These are phyloP conservation scores for Diaporthe sp. DNA, from an alignment of 2,329 filamentous ascomycete species.

Conservation along the genomic window DNA sequence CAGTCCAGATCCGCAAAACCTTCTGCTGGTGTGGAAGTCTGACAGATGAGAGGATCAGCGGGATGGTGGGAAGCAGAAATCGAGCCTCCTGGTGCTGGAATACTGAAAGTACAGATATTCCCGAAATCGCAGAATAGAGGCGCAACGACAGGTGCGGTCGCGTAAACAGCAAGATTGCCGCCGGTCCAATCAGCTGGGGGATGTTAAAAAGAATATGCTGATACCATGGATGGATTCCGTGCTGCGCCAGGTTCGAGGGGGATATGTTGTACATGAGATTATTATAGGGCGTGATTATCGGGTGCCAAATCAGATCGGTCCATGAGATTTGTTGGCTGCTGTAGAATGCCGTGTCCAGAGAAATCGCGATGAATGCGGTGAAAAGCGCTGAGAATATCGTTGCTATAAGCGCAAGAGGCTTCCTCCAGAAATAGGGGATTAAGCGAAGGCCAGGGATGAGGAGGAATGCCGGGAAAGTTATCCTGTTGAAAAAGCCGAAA, in stretches of 20 bases:
- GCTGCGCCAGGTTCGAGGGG: conserved; percentile 75
- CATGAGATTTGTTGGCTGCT: conserved; percentile 70
- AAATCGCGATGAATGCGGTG: conserved; percentile 79
- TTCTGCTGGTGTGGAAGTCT: conserved; percentile 68
- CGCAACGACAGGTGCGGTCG: conserved; percentile 68
- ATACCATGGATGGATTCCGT: conserved; percentile 83
- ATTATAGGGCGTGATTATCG: conserved; percentile 81
- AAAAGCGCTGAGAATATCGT: conserved; percentile 73
- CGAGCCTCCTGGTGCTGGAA: conserved; percentile 86
- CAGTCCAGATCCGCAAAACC: conserved; percentile 65
- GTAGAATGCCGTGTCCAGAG: conserved; percentile 89
- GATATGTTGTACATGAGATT: conserved; percentile 81
- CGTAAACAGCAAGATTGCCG: conserved; percentile 68
- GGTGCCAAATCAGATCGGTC: conserved; percentile 70
- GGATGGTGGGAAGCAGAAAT: conserved; percentile 80
- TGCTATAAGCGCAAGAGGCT: conserved; percentile 70
- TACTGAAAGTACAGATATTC: conserved; percentile 75
- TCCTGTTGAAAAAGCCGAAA: conserved; percentile 93
- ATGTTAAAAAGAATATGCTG: conserved; percentile 80
- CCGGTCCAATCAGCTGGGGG: conserved; percentile 78
- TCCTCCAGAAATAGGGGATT: conserved; percentile 84
- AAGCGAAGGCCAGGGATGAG: conserved; percentile 85
- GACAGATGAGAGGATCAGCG: conserved; percentile 80
- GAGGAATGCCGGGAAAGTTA: conserved; percentile 95
- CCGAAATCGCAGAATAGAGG: conserved; percentile 79